These are phyloP conservation scores for Neofusicoccum umdonicola DNA, from an alignment of 2,329 filamentous ascomycete species.

Conservation along the genomic window DNA sequence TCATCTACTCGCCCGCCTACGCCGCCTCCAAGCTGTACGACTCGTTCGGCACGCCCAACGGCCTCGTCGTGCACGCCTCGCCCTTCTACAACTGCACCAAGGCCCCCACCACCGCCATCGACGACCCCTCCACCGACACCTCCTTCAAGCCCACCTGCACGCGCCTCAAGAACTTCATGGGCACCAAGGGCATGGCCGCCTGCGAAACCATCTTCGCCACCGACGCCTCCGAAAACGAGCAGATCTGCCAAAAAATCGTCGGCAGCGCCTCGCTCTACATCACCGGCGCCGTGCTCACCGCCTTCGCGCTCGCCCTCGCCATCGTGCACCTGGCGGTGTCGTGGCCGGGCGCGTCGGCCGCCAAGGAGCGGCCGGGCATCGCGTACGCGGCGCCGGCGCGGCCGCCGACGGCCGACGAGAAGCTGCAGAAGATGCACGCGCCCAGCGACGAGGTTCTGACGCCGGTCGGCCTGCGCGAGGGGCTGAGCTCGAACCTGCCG, in stretches of 20 bases:
- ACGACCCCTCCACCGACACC: neutral
- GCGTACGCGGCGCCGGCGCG: too few species aligned
- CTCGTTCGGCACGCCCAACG: neutral
- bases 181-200: neutral
- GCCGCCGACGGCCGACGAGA: too few species aligned
- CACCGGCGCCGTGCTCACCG: neutral
- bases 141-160: neutral
- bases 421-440: too few species aligned
- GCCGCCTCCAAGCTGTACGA: neutral
- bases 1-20: constrained; percentile 2
- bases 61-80: neutral
- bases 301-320: neutral
- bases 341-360: neutral
- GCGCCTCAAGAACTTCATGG: neutral
- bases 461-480: too few species aligned
- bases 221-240: neutral
- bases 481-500: too few species aligned
- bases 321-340: neutral
- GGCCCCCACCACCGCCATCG: neutral
- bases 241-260: constrained; percentile 1
- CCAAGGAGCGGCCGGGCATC: too few species aligned
- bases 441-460: too few species aligned
- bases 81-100: constrained; percentile 15
- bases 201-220: neutral
- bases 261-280: constrained; percentile 2